phyloP scores from a whole-genome alignment of 257 asterid genomes.

The Nicotiana otophora region DNA sequence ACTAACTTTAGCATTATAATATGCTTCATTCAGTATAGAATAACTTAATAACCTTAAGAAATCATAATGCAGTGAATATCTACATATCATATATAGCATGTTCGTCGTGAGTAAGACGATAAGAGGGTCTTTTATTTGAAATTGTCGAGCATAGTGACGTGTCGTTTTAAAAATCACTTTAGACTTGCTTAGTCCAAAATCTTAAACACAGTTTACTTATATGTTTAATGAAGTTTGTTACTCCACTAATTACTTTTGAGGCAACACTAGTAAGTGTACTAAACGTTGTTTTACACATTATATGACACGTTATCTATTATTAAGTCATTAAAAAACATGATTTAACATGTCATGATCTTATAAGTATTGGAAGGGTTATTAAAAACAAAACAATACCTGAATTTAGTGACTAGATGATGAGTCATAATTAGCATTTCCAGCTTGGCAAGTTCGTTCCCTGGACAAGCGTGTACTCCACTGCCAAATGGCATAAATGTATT shows the following conservation, averaged over 20 bases:
- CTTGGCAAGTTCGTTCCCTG: constrained; percentile 90
- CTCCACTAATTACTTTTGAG: background rate
- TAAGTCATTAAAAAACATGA: background rate
- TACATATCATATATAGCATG: background rate
- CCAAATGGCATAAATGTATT: constrained; percentile 89
- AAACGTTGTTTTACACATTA: background rate
- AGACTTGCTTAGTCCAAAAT: background rate
- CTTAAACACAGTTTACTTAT: background rate
- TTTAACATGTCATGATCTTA: background rate
- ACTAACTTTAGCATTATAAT: background rate
- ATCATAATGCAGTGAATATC: background rate
- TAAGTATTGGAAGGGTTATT: background rate
- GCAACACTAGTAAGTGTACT: background rate
- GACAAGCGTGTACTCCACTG: constrained; percentile 83
- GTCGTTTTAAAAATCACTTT: too few species aligned
- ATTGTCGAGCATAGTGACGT: too few species aligned
- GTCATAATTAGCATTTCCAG: constrained; percentile 68
- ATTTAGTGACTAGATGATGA: constrained; percentile 64
- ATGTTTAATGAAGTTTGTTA: background rate
- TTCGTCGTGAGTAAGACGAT: background rate
- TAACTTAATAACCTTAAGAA: background rate
- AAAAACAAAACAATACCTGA: constrained; percentile 38
- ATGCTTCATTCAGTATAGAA: background rate
- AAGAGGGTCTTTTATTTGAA: background rate
- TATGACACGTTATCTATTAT: background rate